phyloP scores from a whole-genome alignment of 352 stramenopile species.

The Phytophthora sp. region DNA sequence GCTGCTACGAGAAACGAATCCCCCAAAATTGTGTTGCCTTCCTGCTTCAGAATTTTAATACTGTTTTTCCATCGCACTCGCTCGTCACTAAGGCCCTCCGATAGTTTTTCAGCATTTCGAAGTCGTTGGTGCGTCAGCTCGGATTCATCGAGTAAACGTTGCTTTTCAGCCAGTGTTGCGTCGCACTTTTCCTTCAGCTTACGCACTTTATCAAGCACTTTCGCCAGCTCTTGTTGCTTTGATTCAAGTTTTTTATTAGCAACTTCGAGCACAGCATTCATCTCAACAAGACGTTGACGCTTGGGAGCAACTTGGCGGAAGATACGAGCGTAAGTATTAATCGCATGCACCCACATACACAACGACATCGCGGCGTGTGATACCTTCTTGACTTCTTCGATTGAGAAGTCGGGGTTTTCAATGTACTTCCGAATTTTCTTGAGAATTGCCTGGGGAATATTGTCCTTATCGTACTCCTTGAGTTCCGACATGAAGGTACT shows the following conservation, averaged over 20 bases:
- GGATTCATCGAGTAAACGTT: conserved; percentile 66
- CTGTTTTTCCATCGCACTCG: conserved; percentile 70
- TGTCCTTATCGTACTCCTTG: conserved; percentile 89
- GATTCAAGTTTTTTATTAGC: conserved; percentile 72
- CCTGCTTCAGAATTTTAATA: conserved; percentile 59
- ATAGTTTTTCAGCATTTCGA: conserved; percentile 68
- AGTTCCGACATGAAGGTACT: conserved; percentile 83
- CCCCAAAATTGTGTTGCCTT: conserved; percentile 55
- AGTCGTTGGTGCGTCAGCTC: conserved; percentile 64
- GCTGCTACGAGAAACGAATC: conserved; percentile 73
- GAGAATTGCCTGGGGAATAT: conserved; percentile 60
- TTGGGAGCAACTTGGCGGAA: conserved; percentile 84
- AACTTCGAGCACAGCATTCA: conserved; percentile 74
- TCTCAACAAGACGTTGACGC: conserved; percentile 66
- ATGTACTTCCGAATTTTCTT: conserved; percentile 86
- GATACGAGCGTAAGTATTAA: conserved; percentile 81
- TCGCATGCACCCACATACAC: conserved; percentile 89
- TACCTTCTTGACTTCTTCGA: conserved; percentile 87
- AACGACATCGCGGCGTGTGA: conserved; percentile 82
- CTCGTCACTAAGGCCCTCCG: conserved; percentile 69
- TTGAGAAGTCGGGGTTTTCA: conserved; percentile 79
- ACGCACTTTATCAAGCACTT: conserved; percentile 59
- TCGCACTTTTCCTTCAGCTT: conserved; percentile 72
- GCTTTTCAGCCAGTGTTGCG: conserved; percentile 64
- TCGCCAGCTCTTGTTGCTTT: conserved; percentile 72